Base-by-base conservation (phyloP, 2,329 filamentous ascomycete genomes). In the Verticillium nubilum region DNA sequence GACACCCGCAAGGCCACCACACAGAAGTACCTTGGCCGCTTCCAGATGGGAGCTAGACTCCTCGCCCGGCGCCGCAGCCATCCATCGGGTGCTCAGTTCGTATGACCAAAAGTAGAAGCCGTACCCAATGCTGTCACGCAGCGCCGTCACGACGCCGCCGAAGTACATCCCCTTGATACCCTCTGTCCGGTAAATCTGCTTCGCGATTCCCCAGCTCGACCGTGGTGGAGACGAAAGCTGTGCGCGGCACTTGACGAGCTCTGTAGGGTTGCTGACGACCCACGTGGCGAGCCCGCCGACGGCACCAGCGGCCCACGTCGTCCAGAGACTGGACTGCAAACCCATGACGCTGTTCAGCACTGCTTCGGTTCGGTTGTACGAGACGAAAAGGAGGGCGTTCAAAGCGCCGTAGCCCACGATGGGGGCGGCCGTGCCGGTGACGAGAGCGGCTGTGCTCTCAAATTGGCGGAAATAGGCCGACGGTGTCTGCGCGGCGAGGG, bases 61-160 rank as follows among this genome's bases (percentile, higher is more conserved):
- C 17, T 60, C 47, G 9, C 60, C 61, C 25, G 54, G 26, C 6
- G 64, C 57, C 3, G 74, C 75, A 19, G 77, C 76, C 72, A 86
- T 78, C 58, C 79, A 76, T 35, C 84, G 81, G 63, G 88, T 91
- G 64, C 81, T 85, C 60, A 93, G 77, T 73, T 96, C 90, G 69
- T 97, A 98, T 1, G 89, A 89, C 90, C 90, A 96, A 73, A 98
- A 98, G 70, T 97, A 98, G 73, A 97, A 97, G 0, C 93, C 94
- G 74, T 97, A 98, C n/a, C 94, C 94, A 59, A 97, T 84, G 60
- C 89, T 88, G 74, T 98, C 94, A 56, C 94, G 82, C 47, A 94
- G 70, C 58, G 89, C 91, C 0, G 94, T 98, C 17, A 97, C 86
- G 0, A 77, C 79, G 23, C 94, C 94, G 23, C 92, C 94, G 62